Percentiles rank a stretch among this genome's conserved stretches.
phyloP scores from a whole-genome alignment of 768 basidiomycete genomes.

The Dendrothele bispora region DNA sequence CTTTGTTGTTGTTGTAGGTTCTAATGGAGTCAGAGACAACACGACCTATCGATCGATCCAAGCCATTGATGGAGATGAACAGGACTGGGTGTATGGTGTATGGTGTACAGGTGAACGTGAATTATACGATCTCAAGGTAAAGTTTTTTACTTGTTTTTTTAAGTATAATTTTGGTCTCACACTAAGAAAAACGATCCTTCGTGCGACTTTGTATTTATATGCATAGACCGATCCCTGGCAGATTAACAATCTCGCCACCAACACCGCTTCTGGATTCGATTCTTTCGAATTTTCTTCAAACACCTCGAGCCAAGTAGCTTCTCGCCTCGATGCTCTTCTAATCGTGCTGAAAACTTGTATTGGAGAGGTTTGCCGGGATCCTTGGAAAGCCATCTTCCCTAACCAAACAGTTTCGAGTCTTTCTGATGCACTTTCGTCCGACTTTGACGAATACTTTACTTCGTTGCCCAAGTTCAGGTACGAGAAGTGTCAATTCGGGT shows the following conservation, averaged over 20 bases:
- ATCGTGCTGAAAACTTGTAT: neutral
- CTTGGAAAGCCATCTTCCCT: neutral
- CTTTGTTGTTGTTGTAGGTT: too few species aligned
- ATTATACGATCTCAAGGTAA: neutral
- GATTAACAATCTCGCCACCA: neutral
- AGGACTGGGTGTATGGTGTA: neutral
- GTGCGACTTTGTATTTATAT: too few species aligned
- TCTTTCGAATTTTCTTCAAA: too few species aligned
- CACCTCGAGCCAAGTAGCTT: too few species aligned
- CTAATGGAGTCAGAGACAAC: too few species aligned
- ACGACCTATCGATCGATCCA: too few species aligned
- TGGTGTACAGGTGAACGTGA: neutral
- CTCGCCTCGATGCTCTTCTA: neutral
- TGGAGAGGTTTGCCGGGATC: neutral
- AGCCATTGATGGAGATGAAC: too few species aligned
- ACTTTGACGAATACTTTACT: neutral
- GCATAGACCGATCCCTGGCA: neutral
- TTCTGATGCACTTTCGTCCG: neutral
- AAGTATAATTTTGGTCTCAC: too few species aligned
- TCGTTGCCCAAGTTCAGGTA: neutral
- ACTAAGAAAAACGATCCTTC: too few species aligned
- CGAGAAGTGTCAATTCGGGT: too few species aligned
- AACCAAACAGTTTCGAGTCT: neutral
- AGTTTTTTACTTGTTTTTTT: neutral
- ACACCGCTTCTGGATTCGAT: neutral